These are phyloP conservation scores for Talaromyces sp. DNA, from an alignment of 2,329 filamentous ascomycete species.

Conservation along the genomic window DNA sequence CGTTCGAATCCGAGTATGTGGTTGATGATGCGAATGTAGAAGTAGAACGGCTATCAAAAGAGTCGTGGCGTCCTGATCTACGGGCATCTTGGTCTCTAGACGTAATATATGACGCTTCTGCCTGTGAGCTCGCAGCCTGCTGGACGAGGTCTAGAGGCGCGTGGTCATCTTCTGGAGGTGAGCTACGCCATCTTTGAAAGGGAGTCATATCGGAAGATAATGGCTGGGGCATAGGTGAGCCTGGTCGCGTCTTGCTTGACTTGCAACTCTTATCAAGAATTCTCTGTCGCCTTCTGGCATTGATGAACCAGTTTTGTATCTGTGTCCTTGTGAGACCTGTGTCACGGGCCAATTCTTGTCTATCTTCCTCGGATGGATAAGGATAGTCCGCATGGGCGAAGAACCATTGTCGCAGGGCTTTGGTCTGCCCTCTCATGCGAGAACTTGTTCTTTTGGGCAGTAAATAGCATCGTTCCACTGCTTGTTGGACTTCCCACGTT, in stretches of 20 bases:
- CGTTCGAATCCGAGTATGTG: slow-evolving; percentile 29
- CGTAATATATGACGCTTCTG: slow-evolving; percentile 8
- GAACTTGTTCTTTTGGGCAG: slow-evolving; percentile 22
- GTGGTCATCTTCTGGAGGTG: background rate
- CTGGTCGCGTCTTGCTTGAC: slow-evolving; percentile 31
- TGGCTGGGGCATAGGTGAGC: slow-evolving; percentile 38
- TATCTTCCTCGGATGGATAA: slow-evolving; percentile 50
- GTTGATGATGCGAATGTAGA: slow-evolving; percentile 24
- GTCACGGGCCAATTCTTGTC: slow-evolving; percentile 37
- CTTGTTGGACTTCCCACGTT: background rate
- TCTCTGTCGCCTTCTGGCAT: slow-evolving; percentile 49
- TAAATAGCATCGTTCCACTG: no score
- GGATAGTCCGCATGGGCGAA: slow-evolving; percentile 45
- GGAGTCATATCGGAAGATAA: slow-evolving; percentile 27
- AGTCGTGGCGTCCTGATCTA: background rate
- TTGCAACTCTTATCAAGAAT: slow-evolving; percentile 26
- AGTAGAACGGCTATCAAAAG: slow-evolving; percentile 23
- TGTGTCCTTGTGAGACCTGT: slow-evolving; percentile 48
- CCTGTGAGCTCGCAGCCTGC: background rate
- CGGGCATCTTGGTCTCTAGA: background rate
- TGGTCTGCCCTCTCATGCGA: slow-evolving; percentile 24
- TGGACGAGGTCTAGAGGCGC: background rate
- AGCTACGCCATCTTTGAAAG: background rate
- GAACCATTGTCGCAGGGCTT: slow-evolving; percentile 48
- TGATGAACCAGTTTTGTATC: slow-evolving; percentile 52